Conservation (phyloP, 108 stramenopile genomes). For the Discostella pseudostelligera region DNA sequence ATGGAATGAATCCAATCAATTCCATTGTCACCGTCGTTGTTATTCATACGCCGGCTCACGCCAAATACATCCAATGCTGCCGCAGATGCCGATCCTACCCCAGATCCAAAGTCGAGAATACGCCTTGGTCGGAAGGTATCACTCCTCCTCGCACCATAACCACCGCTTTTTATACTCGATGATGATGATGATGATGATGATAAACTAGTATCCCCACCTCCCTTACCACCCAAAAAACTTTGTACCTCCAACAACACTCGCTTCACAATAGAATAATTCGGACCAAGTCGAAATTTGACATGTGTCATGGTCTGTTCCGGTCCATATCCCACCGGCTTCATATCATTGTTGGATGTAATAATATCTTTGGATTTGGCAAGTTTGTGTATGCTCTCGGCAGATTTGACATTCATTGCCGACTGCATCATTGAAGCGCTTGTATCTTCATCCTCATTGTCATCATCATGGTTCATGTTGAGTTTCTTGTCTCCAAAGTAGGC, state of each 20-base stretch:
- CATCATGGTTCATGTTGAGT: background rate
- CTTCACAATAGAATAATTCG: constrained; percentile 66
- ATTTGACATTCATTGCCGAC: background rate
- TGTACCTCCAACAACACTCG: constrained; percentile 67
- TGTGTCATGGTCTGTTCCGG: constrained; percentile 67
- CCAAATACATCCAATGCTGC: constrained; percentile 72
- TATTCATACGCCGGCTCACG: constrained; percentile 7
- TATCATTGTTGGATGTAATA: background rate
- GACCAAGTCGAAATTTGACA: constrained; percentile 55
- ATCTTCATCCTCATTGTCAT: constrained; percentile 2
- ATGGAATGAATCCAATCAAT: constrained; percentile 87
- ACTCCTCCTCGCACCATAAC: background rate
- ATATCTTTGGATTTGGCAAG: constrained; percentile 6
- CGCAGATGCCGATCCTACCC: constrained; percentile 69
- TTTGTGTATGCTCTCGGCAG: background rate
- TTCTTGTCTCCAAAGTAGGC: too few relatives aligned
- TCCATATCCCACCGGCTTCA: constrained; percentile 60
- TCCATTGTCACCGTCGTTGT: constrained; percentile 2
- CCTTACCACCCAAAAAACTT: constrained; percentile 50
- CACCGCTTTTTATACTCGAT: too few relatives aligned
- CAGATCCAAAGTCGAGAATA: constrained; percentile 74
- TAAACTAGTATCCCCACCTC: background rate
- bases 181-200: background rate
- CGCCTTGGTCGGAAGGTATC: constrained; percentile 53
- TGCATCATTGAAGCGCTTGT: background rate